Evolutionary conservation across 1,284 basidiomycete genomes (phyloP).

Genomic region (Schizophyllum commune): DNA sequence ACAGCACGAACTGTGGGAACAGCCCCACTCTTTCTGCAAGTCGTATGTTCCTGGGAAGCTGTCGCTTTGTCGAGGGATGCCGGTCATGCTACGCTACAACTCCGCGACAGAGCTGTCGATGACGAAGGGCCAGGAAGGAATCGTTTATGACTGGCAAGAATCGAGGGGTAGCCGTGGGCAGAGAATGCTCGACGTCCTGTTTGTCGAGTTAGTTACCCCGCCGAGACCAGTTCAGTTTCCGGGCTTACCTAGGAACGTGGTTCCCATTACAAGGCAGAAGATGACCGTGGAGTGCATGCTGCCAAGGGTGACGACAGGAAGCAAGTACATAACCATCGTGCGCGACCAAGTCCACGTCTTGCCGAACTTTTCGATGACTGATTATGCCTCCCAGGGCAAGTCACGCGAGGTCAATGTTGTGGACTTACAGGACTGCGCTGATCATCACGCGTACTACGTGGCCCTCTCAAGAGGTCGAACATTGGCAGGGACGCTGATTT

Average conservation of each 20-base stretch:
- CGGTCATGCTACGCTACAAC: constrained; percentile 30
- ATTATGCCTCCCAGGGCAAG: too few species aligned
- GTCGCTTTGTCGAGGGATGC: constrained; percentile 29
- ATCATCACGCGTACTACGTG: too few species aligned
- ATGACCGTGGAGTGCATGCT: constrained; percentile 15
- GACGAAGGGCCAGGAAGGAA: constrained; percentile 33
- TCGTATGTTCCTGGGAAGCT: constrained; percentile 19
- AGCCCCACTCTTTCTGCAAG: not conserved
- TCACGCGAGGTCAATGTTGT: too few species aligned
- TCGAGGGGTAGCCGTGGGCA: constrained; percentile 9
- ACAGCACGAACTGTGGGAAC: not conserved
- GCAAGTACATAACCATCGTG: not conserved
- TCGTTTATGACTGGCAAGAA: constrained; percentile 24
- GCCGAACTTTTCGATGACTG: not conserved
- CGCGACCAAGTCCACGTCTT: not conserved
- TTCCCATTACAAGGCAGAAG: constrained; percentile 20
- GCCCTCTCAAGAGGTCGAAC: too few species aligned
- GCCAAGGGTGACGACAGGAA: constrained; percentile 16
- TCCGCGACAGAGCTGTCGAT: constrained; percentile 29
- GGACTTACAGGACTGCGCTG: too few species aligned
- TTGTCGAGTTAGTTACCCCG: constrained; percentile 26
- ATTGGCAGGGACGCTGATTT: too few species aligned
- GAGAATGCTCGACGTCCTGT: constrained; percentile 22
- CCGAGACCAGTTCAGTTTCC: constrained; percentile 20
- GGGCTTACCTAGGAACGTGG: constrained; percentile 29